phyloP scores from a whole-genome alignment of 192 early-diverging fungal genomes.

The Backusella luteola region DNA sequence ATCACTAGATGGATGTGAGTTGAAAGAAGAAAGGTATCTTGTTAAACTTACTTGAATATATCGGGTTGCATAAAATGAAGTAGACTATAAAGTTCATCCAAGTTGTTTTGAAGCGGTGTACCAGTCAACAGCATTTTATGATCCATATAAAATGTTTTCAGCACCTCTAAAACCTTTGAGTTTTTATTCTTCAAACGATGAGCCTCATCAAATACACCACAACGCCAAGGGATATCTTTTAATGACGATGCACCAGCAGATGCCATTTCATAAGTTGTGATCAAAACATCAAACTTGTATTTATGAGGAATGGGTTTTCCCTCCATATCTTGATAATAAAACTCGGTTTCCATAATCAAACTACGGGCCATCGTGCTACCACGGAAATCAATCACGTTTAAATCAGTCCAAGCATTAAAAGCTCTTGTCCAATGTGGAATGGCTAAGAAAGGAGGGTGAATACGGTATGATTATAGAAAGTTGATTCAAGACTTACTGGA shows the following conservation, averaged over 20 bases:
- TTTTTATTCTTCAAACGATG: constrained; percentile 85
- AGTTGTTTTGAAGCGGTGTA: constrained; percentile 80
- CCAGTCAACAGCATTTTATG: constrained; percentile 80
- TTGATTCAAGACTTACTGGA: constrained; percentile 36
- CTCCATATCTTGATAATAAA: constrained; percentile 61
- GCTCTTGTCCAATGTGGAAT: constrained; percentile 67
- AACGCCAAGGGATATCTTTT: constrained; percentile 68
- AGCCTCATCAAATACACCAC: constrained; percentile 80
- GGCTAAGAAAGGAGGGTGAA: background rate
- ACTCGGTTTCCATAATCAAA: constrained; percentile 81
- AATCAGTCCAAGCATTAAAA: constrained; percentile 69
- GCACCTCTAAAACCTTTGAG: constrained; percentile 74
- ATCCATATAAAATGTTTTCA: constrained; percentile 74
- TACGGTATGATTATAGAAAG: no score
- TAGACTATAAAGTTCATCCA: constrained; percentile 81
- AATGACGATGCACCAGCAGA: constrained; percentile 63
- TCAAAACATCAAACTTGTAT: constrained; percentile 62
- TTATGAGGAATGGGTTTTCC: constrained; percentile 45
- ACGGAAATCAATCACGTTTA: constrained; percentile 76
- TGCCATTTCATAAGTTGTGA: constrained; percentile 61
- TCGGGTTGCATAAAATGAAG: constrained; percentile 82
- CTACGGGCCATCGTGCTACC: constrained; percentile 68
- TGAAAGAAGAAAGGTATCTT: background rate
- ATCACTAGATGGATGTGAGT: constrained; percentile 25
- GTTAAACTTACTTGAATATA: constrained; percentile 48